Evolutionary conservation across 2,329 filamentous ascomycete species (phyloP).

Genomic region (Penicillium thymicola): DNA sequence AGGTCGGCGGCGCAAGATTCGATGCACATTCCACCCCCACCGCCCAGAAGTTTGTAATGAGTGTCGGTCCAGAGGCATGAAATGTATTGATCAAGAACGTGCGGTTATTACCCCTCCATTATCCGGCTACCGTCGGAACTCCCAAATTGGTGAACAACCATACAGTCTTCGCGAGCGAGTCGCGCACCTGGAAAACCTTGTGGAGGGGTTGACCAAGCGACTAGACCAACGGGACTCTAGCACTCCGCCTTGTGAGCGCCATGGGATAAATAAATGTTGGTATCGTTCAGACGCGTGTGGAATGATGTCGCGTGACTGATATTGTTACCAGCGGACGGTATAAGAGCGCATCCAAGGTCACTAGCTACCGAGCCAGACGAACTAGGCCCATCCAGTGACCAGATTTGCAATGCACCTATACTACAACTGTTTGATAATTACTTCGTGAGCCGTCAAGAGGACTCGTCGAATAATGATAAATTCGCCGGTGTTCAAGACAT

Average conservation of each 20-base stretch:
- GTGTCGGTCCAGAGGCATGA: slow-evolving; percentile 38
- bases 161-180: slow-evolving; percentile 42
- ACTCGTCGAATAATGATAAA: slow-evolving; percentile 24
- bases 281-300: neutral
- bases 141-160: slow-evolving; percentile 24
- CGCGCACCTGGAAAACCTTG: slow-evolving; percentile 36
- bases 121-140: neutral
- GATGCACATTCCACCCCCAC: slow-evolving; percentile 39
- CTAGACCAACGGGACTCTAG: slow-evolving; percentile 25
- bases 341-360: slow-evolving; percentile 3
- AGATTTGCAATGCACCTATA: slow-evolving; percentile 36
- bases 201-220: slow-evolving; percentile 33
- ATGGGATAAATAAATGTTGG: neutral
- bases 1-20: slow-evolving; percentile 43
- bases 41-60: slow-evolving; percentile 39
- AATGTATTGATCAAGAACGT: slow-evolving; percentile 42
- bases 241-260: slow-evolving; percentile 3
- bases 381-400: slow-evolving; percentile 22
- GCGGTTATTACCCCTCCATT: slow-evolving; percentile 2
- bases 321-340: slow-evolving; percentile 1
- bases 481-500: slow-evolving; percentile 23
- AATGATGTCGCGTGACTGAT: neutral
- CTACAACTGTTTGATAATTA: slow-evolving; percentile 41
- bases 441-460: slow-evolving; percentile 33
- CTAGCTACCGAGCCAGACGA: slow-evolving; percentile 18